phyloP scores from a whole-genome alignment of 768 basidiomycete species.

The Lactarius quietus region DNA sequence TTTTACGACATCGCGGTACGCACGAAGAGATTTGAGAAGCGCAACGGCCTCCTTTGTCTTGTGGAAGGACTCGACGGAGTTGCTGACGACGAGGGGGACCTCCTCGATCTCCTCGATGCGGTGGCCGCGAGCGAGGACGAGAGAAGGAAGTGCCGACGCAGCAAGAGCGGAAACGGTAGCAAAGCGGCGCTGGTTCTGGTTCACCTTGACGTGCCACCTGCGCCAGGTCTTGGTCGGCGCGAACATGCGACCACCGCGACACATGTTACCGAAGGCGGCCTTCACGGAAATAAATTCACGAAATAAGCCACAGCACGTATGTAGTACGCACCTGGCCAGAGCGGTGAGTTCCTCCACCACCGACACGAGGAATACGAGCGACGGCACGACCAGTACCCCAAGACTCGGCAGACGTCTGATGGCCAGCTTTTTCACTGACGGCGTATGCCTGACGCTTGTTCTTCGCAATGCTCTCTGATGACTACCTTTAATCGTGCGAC shows the following conservation, averaged over 20 bases:
- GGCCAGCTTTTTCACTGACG: slow-evolving; percentile 96
- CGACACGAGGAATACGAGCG: slow-evolving; percentile 99
- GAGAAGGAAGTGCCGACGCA: slow-evolving; percentile 94
- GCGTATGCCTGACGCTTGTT: slow-evolving; percentile 97
- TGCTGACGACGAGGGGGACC: slow-evolving; percentile 88
- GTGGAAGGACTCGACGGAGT: slow-evolving; percentile 76
- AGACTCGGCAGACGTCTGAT: slow-evolving; percentile 98
- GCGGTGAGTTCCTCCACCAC: slow-evolving; percentile 97
- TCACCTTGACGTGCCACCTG: slow-evolving; percentile 99
- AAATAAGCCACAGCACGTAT: background rate
- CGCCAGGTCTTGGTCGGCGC: slow-evolving; percentile 99
- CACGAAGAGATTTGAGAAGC: slow-evolving; percentile 85
- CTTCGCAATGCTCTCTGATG: slow-evolving; percentile 91
- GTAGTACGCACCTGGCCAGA: slow-evolving; percentile 78
- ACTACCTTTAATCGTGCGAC: slow-evolving; percentile 5
- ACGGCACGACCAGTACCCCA: slow-evolving; percentile 99
- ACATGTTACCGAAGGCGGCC: slow-evolving; percentile 99
- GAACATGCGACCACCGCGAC: slow-evolving; percentile 99
- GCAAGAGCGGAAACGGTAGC: slow-evolving; percentile 97
- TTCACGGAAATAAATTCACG: slow-evolving; percentile 32
- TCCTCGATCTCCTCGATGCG: slow-evolving; percentile 97
- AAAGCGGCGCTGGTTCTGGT: slow-evolving; percentile 98
- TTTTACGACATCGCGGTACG: slow-evolving; percentile 91
- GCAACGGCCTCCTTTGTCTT: slow-evolving; percentile 98
- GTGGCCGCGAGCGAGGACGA: slow-evolving; percentile 98